Evolutionary conservation across 108 stramenopile genomes (phyloP).

Genomic region (Fistulifera pelliculosa): DNA sequence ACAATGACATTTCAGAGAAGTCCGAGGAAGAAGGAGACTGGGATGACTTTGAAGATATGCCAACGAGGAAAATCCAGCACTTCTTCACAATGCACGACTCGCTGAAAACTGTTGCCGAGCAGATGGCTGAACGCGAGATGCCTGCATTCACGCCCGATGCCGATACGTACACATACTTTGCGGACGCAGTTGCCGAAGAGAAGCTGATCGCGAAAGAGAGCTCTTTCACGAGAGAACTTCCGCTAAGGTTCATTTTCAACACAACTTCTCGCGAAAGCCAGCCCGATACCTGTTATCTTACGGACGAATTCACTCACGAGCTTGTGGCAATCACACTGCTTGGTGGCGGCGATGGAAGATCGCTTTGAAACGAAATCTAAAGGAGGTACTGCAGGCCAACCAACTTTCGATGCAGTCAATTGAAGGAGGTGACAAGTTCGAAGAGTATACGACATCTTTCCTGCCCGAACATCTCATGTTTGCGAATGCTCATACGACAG

Average conservation of each 20-base stretch:
- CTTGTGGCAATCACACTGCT: conserved; percentile 31
- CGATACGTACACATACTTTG: conserved; percentile 68
- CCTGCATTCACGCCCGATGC: conserved; percentile 52
- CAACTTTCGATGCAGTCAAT: conserved; percentile 30
- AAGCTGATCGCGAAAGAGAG: conserved; percentile 18
- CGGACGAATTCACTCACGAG: conserved; percentile 29
- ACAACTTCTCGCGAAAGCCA: background rate
- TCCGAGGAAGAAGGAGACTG: conserved; percentile 28
- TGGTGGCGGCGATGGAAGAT: conserved; percentile 35
- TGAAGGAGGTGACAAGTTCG: conserved; percentile 57
- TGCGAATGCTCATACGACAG: conserved; percentile 42
- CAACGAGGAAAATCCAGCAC: conserved; percentile 26
- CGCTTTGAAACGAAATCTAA: conserved; percentile 16
- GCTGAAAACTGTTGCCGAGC: conserved; percentile 70
- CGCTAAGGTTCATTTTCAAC: conserved; percentile 26
- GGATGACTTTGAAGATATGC: conserved; percentile 38
- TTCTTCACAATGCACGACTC: conserved; percentile 75
- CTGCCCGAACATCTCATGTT: conserved; percentile 68
- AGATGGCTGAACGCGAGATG: conserved; percentile 65
- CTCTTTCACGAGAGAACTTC: background rate
- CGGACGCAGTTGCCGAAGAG: conserved; percentile 38
- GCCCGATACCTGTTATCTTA: background rate
- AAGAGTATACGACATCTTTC: conserved; percentile 70
- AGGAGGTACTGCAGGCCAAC: conserved; percentile 27
- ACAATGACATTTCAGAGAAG: conserved; percentile 2